These are phyloP conservation scores for Tritrichomonas foetus DNA, from an alignment of 208 protist species.

Conservation along the genomic window DNA sequence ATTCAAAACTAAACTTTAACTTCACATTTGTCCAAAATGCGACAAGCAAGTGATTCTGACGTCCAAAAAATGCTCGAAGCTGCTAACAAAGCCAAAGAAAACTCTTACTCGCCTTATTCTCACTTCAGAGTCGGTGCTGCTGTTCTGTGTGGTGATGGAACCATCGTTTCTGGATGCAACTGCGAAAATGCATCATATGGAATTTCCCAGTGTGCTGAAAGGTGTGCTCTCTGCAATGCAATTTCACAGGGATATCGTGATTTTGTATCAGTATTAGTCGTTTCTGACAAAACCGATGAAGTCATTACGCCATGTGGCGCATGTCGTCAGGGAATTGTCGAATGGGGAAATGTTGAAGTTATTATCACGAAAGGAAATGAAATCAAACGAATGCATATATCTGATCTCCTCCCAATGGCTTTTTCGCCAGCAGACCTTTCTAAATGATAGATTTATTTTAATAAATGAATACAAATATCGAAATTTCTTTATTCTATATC, in stretches of 20 bases:
- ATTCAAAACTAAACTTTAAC: too few species aligned
- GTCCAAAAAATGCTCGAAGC: background rate
- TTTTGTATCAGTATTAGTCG: background rate
- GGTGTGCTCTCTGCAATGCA: background rate
- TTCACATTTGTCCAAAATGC: too few species aligned
- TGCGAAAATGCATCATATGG: background rate
- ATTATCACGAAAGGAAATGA: background rate
- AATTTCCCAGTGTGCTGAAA: background rate
- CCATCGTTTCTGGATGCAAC: background rate
- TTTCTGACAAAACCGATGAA: background rate
- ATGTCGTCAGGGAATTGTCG: background rate
- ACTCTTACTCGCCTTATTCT: background rate
- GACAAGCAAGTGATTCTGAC: background rate
- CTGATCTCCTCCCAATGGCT: background rate
- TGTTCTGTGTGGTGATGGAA: background rate
- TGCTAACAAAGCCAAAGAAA: background rate
- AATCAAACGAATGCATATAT: background rate
- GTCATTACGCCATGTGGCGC: background rate
- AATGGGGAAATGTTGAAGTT: background rate
- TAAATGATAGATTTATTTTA: background rate
- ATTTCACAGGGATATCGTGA: background rate
- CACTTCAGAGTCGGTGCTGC: background rate
- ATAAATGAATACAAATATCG: background rate
- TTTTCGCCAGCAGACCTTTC: background rate
- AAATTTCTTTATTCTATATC: too few species aligned